Evolutionary conservation across 345 rosid genomes (phyloP), one percentile per base, ranked within the genome.

Genomic region (Corchorus capsularis): DNA sequence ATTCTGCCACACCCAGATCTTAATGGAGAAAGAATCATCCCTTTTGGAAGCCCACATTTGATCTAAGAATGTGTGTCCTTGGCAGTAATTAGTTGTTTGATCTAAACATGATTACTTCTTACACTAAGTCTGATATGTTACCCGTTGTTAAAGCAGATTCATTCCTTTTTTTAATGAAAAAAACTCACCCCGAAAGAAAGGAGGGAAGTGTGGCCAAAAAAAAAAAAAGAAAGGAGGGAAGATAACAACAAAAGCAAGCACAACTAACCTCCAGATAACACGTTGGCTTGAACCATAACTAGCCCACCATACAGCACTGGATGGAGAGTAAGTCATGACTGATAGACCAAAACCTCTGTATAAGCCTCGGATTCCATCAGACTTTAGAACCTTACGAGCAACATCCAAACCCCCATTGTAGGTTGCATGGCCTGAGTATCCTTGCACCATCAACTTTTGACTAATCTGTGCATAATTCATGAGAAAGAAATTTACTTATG

Each of bases 251-350:
- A 69, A 22, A 43, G 69, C 34, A 83, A 55, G 14, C 50, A 74
- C 46, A 59, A 61, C 85, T 83, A 74, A 93, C 99, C 92, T 93
- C 98, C 98, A 92, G 53, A 96, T 91, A 78, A 96, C 79, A 56
- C 99, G 97, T 78, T 96, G 99, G 82, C 97, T 93, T 63, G 98
- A 87, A 46, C 97, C 98, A 82, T 96, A 96, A 85, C 94, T 91
- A 19, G 99, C 99, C 99, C 99, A 96, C 99, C 99, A 96, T 59
- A 91, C 98, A 73, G 99, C 99, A 85, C 97, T 96, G 16, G 99
- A 96, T 45, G 99, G 99, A 73, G 98, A 79, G 80, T 96, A 96
- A 61, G 99, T 93, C 89, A 96, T 83, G 52, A 92, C 93, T 71
- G 99, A 96, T 27, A 96, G 83, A 73, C 98, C 97, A 84, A 96